These are phyloP conservation scores for Coemansia linderi DNA, from an alignment of 371 early-diverging fungal genomes.

Conservation along the genomic window DNA sequence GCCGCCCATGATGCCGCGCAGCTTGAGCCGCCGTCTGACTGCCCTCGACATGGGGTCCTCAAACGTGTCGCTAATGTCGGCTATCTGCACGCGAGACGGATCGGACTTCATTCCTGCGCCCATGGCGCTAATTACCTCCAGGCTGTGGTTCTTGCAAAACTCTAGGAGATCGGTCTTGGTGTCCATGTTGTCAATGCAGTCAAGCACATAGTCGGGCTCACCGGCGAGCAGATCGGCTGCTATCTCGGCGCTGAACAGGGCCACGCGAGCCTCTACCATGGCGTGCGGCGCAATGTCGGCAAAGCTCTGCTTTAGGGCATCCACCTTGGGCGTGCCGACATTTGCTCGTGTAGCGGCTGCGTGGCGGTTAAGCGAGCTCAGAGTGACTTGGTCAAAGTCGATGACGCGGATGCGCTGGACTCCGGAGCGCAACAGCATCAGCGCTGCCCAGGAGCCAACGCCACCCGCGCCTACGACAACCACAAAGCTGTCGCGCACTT, in stretches of 20 bases:
- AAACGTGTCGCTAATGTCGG: slow-evolving; percentile 90
- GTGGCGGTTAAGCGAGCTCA: slow-evolving; percentile 89
- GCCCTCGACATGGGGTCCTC: slow-evolving; percentile 92
- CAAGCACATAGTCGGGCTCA: slow-evolving; percentile 77
- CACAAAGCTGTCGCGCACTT: slow-evolving; percentile 75
- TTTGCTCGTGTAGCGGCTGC: slow-evolving; percentile 85
- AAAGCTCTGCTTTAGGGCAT: slow-evolving; percentile 72
- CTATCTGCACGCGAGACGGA: slow-evolving; percentile 89
- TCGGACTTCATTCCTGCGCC: slow-evolving; percentile 95
- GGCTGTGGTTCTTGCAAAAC: slow-evolving; percentile 73
- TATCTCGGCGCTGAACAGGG: slow-evolving; percentile 70
- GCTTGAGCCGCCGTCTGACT: slow-evolving; percentile 74
- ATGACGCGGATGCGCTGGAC: slow-evolving; percentile 85
- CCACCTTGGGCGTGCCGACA: slow-evolving; percentile 88
- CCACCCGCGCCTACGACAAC: slow-evolving; percentile 96
- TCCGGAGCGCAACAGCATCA: slow-evolving; percentile 89
- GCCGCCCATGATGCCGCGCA: slow-evolving; percentile 69
- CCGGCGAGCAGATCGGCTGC: slow-evolving; percentile 76
- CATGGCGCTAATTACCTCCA: slow-evolving; percentile 87
- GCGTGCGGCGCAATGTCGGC: slow-evolving; percentile 76
- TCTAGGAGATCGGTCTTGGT: slow-evolving; percentile 87
- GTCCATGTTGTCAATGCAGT: slow-evolving; percentile 93
- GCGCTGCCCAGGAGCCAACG: slow-evolving; percentile 89
- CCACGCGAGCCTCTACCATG: slow-evolving; percentile 73
- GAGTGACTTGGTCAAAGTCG: slow-evolving; percentile 94